Evolutionary conservation across 495 filamentous ascomycete genomes (phyloP).

Genomic region (Penicillium atrosanguineum): DNA sequence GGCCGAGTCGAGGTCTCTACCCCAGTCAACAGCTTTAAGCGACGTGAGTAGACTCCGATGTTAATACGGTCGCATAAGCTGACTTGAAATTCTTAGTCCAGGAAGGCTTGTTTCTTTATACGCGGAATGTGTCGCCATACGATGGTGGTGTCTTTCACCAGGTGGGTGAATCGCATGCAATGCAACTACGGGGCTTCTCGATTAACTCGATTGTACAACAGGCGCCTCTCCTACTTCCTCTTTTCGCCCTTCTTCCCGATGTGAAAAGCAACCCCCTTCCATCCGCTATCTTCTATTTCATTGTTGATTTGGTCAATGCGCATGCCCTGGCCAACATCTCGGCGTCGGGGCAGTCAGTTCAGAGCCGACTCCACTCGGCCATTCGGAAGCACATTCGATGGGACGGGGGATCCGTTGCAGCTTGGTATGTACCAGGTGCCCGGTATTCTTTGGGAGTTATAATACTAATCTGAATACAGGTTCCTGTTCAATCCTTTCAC

Average conservation of each 20-base stretch:
- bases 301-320: slow-evolving; percentile 80
- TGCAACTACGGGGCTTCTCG: slow-evolving; percentile 2
- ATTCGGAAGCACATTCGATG: slow-evolving; percentile 73
- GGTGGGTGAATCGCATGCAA: slow-evolving; percentile 35
- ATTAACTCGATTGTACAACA: slow-evolving; percentile 25
- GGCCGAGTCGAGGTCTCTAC: slow-evolving; percentile 95
- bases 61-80: slow-evolving; percentile 4
- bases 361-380: slow-evolving; percentile 71
- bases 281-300: slow-evolving; percentile 76
- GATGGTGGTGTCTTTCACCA: slow-evolving; percentile 98
- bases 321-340: slow-evolving; percentile 80
- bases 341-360: slow-evolving; percentile 72
- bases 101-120: slow-evolving; percentile 94
- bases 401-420: slow-evolving; percentile 73
- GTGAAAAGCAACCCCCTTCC: slow-evolving; percentile 61
- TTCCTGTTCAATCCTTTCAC: slow-evolving; percentile 96
- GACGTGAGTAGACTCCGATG: slow-evolving; percentile 58
- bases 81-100: slow-evolving; percentile 60
- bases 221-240: slow-evolving; percentile 86
- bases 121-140: slow-evolving; percentile 93
- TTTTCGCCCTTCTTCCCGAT: slow-evolving; percentile 83
- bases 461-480: slow-evolving; percentile 38
- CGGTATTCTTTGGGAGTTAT: background rate
- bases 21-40: slow-evolving; percentile 95
- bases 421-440: slow-evolving; percentile 54